phyloP scores from a whole-genome alignment of 345 rosid genomes.

The Ceriops zippeliana region DNA sequence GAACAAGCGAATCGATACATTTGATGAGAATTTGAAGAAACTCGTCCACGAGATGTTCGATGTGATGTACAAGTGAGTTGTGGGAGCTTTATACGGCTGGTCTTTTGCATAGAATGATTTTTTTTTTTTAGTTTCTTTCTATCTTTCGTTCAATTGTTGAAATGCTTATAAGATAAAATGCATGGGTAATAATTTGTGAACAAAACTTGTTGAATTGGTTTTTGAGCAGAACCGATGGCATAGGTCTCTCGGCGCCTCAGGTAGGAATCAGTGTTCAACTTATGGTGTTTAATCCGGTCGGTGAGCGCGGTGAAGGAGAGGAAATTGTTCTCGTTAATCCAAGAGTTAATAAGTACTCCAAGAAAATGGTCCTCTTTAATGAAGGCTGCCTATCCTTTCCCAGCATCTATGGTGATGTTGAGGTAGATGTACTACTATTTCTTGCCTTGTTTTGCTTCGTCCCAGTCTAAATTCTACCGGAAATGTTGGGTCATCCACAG shows the following conservation, averaged over 20 bases:
- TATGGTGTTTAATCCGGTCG: constrained; percentile 89
- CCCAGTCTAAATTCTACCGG: not conserved
- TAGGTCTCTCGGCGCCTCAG: constrained; percentile 96
- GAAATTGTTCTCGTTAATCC: constrained; percentile 93
- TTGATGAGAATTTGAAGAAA: constrained; percentile 74
- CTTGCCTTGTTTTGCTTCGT: not conserved
- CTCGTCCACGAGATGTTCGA: constrained; percentile 83
- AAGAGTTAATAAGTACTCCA: constrained; percentile 59
- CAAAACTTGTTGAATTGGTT: constrained; percentile 36
- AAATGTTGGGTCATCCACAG: not conserved
- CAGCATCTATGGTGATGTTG: constrained; percentile 74
- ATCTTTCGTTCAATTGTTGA: not conserved
- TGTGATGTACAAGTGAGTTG: constrained; percentile 89
- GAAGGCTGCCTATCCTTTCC: constrained; percentile 98
- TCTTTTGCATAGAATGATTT: not conserved
- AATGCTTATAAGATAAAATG: not conserved
- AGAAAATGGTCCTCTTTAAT: constrained; percentile 52
- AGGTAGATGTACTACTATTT: constrained; percentile 36
- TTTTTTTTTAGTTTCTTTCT: not conserved
- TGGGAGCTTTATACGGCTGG: not conserved
- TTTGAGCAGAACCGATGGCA: constrained; percentile 79
- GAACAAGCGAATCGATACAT: constrained; percentile 63
- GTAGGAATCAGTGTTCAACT: constrained; percentile 83
- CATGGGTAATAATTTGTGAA: constrained; percentile 18
- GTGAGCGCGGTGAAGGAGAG: constrained; percentile 74